Percentiles rank a stretch among this genome's conserved stretches.
These are phyloP conservation scores for Teunomyces aglyptinius DNA, from an alignment of 805 yeast species.

Conservation along the genomic window DNA sequence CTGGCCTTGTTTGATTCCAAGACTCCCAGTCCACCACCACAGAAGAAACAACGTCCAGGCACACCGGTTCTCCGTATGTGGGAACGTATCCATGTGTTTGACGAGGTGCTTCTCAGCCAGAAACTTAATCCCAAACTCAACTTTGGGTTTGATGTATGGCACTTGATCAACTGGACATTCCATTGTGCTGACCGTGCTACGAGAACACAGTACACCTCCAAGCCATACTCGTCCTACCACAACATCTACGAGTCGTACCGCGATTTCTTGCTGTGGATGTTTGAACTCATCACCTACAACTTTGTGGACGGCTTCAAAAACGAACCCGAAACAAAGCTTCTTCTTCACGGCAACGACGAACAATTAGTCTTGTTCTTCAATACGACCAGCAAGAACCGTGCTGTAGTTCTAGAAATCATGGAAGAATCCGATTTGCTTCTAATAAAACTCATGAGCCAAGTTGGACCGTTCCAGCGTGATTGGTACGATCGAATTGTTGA, in stretches of 20 bases:
- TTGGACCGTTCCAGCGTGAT: slow-evolving; percentile 18
- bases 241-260: slow-evolving; percentile 22
- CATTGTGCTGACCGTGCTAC: slow-evolving; percentile 32
- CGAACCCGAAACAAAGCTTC: slow-evolving; percentile 3
- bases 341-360: background rate
- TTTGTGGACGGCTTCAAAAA: slow-evolving; percentile 8
- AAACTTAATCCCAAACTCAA: slow-evolving; percentile 21
- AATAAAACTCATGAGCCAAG: slow-evolving; percentile 18
- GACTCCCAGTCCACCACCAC: background rate
- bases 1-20: background rate
- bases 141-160: slow-evolving; percentile 27
- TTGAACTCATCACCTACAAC: slow-evolving; percentile 19
- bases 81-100: slow-evolving; percentile 25
- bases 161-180: slow-evolving; percentile 34
- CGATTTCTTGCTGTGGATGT: slow-evolving; percentile 16
- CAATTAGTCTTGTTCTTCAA: background rate
- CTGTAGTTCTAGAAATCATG: background rate
- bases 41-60: background rate
- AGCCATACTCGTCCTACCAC: slow-evolving; percentile 21
- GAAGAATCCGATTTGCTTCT: slow-evolving; percentile 8
- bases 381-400: slow-evolving; percentile 2
- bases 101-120: slow-evolving; percentile 26
- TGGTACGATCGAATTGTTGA: slow-evolving; percentile 34
- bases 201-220: slow-evolving; percentile 16
- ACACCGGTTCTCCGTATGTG: background rate